phyloP scores from a whole-genome alignment of 1,284 basidiomycete species.

The Apiotrichum akiyoshidainum region DNA sequence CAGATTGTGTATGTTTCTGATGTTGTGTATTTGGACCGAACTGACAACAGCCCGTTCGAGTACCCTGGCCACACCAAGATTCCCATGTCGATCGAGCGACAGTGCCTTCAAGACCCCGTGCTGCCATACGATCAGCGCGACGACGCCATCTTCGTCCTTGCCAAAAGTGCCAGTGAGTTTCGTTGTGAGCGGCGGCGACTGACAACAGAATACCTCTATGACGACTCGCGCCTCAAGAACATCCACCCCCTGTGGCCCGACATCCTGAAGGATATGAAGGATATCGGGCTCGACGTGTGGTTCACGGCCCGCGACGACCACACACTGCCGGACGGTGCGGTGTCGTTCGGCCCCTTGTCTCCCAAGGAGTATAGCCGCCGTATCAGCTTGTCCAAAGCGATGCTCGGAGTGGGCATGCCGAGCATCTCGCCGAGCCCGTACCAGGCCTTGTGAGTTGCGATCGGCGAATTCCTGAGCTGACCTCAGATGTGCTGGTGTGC shows the following conservation, averaged over 20 bases:
- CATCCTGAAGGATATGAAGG: background rate
- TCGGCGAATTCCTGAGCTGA: background rate
- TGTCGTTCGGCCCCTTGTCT: constrained; percentile 23
- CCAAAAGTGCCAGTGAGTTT: constrained; percentile 24
- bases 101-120: constrained; percentile 30
- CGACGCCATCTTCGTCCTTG: constrained; percentile 41
- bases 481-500: constrained; percentile 38
- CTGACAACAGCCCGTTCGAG: constrained; percentile 31
- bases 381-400: constrained; percentile 32
- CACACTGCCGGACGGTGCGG: too few species aligned
- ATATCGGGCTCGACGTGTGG: constrained; percentile 27
- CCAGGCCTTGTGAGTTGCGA: background rate
- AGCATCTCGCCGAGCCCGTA: constrained; percentile 42
- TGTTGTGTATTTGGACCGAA: too few species aligned
- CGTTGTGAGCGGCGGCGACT: background rate
- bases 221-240: background rate
- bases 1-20: constrained; percentile 34
- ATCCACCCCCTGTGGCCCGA: background rate
- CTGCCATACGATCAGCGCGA: constrained; percentile 30
- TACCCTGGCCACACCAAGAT: constrained; percentile 35
- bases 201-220: background rate
- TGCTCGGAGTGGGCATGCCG: constrained; percentile 45
- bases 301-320: too few species aligned
- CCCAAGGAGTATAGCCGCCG: constrained; percentile 32
- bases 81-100: constrained; percentile 42